Evolutionary conservation across 192 early-diverging fungal species (phyloP).

Genomic region (Entomortierella lignicola): DNA sequence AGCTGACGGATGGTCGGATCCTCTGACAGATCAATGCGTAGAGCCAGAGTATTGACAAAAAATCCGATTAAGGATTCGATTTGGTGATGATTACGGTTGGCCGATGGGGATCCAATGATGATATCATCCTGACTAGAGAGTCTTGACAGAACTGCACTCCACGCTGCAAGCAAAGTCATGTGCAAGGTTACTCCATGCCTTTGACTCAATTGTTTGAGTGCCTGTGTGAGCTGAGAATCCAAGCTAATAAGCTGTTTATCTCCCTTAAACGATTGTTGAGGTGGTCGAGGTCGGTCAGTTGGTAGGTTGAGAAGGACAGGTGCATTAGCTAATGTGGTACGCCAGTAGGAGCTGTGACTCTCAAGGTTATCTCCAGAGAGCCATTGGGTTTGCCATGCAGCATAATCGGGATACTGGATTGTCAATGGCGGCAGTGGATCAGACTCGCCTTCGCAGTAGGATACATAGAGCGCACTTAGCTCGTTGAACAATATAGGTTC

Average conservation of each 20-base stretch:
- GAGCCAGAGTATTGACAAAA: background rate
- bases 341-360: background rate
- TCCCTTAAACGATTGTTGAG: background rate
- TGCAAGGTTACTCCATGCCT: background rate
- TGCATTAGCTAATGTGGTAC: background rate
- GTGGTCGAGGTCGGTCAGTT: constrained; percentile 1
- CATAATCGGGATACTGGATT: constrained; percentile 11
- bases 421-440: background rate
- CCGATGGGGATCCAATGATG: background rate
- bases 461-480: too few relatives aligned
- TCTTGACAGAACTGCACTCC: constrained; percentile 8
- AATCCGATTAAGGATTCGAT: constrained; percentile 4
- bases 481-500: too few relatives aligned
- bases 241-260: too few relatives aligned
- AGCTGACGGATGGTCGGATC: background rate
- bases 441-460: background rate
- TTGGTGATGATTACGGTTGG: background rate
- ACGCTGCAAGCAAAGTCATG: background rate
- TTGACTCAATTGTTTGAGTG: too few relatives aligned
- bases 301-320: background rate
- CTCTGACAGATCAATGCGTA: constrained; percentile 2
- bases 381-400: constrained; percentile 2
- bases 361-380: constrained; percentile 5
- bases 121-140: constrained; percentile 15
- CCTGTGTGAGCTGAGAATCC: too few relatives aligned